Evolutionary conservation across 352 stramenopile genomes (phyloP).

Genomic region (Thraustochytrium striatum): DNA sequence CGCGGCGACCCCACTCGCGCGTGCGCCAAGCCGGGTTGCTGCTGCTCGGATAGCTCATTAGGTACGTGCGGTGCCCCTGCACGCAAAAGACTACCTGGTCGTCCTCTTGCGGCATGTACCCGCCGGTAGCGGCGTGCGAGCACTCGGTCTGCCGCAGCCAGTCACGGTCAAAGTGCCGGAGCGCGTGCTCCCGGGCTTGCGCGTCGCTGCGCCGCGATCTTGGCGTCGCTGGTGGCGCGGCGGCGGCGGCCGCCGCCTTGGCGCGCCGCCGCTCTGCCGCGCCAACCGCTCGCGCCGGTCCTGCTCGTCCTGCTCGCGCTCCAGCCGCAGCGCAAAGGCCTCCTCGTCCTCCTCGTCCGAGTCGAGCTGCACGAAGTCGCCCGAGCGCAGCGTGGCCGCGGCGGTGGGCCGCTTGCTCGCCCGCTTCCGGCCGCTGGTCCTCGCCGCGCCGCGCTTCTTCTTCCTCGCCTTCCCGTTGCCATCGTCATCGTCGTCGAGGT

Average conservation of each 20-base stretch:
- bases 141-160: conserved; percentile 3
- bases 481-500: neutral
- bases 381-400: neutral
- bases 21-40: neutral
- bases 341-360: conserved; percentile 6
- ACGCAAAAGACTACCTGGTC: conserved; percentile 52
- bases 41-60: neutral
- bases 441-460: neutral
- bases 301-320: neutral
- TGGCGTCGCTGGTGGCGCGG: too few species aligned
- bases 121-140: neutral
- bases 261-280: too few species aligned
- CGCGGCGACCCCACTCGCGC: conserved; percentile 7
- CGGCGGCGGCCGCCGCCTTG: too few species aligned
- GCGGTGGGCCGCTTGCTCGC: neutral
- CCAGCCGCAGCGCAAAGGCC: neutral
- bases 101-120: conserved; percentile 51
- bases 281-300: too few species aligned
- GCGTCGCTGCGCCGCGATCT: too few species aligned
- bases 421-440: neutral
- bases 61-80: conserved; percentile 47
- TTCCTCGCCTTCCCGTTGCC: neutral
- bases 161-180: conserved; percentile 7
- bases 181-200: conserved; percentile 1
- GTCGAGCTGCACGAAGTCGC: neutral